Percentiles rank a stretch among this genome's conserved stretches.
These are phyloP conservation scores for Stephania japonica DNA, from an alignment of 164 flowering plant genomes.

Conservation along the genomic window DNA sequence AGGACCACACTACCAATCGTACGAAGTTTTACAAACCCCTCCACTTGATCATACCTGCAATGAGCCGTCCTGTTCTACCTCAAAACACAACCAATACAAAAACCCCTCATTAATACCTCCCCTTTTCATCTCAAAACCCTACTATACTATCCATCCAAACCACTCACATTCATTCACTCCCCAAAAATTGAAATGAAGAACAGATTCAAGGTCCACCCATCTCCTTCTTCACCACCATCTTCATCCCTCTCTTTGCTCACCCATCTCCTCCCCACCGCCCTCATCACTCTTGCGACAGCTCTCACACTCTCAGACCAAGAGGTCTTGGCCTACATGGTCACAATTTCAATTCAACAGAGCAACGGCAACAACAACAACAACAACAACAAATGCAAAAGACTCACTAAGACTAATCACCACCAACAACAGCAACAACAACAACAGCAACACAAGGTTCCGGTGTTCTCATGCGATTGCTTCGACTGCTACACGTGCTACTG, in stretches of 20 bases:
- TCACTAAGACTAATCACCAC: not conserved
- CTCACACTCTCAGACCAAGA: constrained; percentile 55
- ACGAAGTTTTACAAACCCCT: no score
- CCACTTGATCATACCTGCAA: no score
- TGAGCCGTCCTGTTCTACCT: no score
- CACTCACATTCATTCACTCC: no score
- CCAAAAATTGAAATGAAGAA: constrained; percentile 20
- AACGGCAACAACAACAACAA: constrained; percentile 5
- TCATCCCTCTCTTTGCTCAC: constrained; percentile 32
- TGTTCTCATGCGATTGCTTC: constrained; percentile 54
- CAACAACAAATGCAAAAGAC: constrained; percentile 14
- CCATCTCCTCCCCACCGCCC: constrained; percentile 47
- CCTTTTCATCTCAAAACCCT: no score
- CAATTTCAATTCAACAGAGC: constrained; percentile 35
- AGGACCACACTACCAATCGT: no score
- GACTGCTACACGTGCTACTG: constrained; percentile 63
- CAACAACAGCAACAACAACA: constrained; percentile 2
- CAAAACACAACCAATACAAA: no score
- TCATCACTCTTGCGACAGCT: constrained; percentile 35
- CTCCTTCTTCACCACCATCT: constrained; percentile 30
- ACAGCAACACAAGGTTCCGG: constrained; percentile 22
- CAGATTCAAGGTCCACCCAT: constrained; percentile 64
- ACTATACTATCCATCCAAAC: no score
- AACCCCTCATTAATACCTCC: no score
- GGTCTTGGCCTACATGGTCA: constrained; percentile 58